These are phyloP conservation scores for Pharus latifolius DNA, from an alignment of 176 grass and related monocot species.

Conservation along the genomic window DNA sequence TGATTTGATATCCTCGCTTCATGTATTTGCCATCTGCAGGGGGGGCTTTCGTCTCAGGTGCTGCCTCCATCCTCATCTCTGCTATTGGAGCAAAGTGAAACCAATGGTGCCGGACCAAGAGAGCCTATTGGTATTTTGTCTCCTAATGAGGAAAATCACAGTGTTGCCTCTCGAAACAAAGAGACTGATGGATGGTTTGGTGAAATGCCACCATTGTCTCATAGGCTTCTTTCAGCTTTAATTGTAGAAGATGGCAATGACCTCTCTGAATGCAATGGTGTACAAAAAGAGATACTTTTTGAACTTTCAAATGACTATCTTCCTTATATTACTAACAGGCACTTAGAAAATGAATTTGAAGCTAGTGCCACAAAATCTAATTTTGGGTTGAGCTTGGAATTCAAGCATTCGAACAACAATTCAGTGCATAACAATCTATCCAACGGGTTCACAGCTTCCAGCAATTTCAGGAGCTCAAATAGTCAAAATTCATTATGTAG, in stretches of 20 bases:
- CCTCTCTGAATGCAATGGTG: constrained; percentile 17
- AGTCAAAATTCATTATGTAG: constrained; percentile 31
- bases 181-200: constrained; percentile 35
- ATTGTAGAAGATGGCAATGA: constrained; percentile 55
- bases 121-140: constrained; percentile 24
- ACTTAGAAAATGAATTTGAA: constrained; percentile 27
- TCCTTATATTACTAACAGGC: constrained; percentile 21
- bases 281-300: constrained; percentile 18
- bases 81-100: constrained; percentile 18
- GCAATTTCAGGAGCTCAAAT: constrained; percentile 34
- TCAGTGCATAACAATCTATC: constrained; percentile 20
- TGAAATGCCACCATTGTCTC: constrained; percentile 43
- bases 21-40: constrained; percentile 23
- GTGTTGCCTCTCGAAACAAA: constrained; percentile 7
- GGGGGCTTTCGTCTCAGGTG: constrained; percentile 18
- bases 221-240: constrained; percentile 61
- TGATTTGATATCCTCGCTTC: constrained; percentile 7
- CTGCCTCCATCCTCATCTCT: constrained; percentile 20
- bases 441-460: constrained; percentile 39
- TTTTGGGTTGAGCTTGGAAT: constrained; percentile 21
- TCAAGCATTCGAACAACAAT: constrained; percentile 24
- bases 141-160: constrained; percentile 7
- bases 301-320: constrained; percentile 33
- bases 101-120: constrained; percentile 12
- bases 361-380: constrained; percentile 6